Conservation (phyloP, 2,329 filamentous ascomycete genomes). For the Alternaria triticimaculans region DNA sequence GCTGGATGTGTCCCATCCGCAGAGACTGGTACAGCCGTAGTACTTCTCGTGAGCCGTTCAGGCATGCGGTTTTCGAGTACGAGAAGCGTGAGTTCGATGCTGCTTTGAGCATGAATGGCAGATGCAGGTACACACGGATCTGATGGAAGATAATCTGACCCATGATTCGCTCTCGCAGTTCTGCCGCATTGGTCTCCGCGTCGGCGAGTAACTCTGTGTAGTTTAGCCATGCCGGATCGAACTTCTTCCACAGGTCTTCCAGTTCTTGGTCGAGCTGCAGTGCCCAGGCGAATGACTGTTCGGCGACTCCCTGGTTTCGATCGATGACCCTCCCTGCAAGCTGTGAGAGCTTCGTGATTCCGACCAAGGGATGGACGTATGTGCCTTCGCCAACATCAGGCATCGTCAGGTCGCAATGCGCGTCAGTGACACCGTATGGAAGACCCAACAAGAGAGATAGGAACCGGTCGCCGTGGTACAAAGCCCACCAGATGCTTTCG, state of each 20-base stretch:
- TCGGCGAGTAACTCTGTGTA: constrained; percentile 37
- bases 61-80: constrained; percentile 49
- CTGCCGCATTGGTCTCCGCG: constrained; percentile 42
- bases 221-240: constrained; percentile 51
- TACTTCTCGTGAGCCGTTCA: constrained; percentile 51
- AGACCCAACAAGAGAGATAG: constrained; percentile 62
- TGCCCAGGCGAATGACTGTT: constrained; percentile 48
- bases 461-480: constrained; percentile 57
- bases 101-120: constrained; percentile 54
- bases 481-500: constrained; percentile 50
- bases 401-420: constrained; percentile 46
- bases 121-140: constrained; percentile 53
- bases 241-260: constrained; percentile 46
- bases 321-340: constrained; percentile 54
- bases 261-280: constrained; percentile 54
- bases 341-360: constrained; percentile 46
- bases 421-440: constrained; percentile 54
- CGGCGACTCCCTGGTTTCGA: constrained; percentile 47
- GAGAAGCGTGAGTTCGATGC: constrained; percentile 47
- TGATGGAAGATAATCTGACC: constrained; percentile 55
- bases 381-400: constrained; percentile 32
- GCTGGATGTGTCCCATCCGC: constrained; percentile 41
- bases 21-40: constrained; percentile 51
- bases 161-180: constrained; percentile 49
- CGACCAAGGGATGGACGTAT: constrained; percentile 39